Percentiles rank a stretch among this genome's conserved stretches.
Conservation (phyloP, 2,329 filamentous ascomycete species). For the Thelonectria blattea region DNA sequence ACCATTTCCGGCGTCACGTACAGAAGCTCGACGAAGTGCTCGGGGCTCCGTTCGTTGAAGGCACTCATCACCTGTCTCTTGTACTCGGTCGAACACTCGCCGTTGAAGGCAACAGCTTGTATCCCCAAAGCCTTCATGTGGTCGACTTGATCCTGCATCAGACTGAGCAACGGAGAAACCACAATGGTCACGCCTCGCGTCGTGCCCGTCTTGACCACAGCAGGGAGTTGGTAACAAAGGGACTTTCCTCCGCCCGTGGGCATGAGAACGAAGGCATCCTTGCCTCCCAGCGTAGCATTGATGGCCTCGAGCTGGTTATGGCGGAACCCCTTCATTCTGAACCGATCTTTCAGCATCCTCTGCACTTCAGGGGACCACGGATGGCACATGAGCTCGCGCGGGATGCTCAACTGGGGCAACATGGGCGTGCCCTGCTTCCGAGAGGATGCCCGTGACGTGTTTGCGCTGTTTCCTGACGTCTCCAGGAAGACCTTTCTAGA, state of each 20-base stretch:
- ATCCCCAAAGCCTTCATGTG: conserved; percentile 79
- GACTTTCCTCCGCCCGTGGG: conserved; percentile 97
- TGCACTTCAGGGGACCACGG: conserved; percentile 89
- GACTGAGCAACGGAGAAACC: conserved; percentile 89
- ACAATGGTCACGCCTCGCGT: conserved; percentile 90
- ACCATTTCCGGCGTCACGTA: conserved; percentile 99
- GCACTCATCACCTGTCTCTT: conserved; percentile 70
- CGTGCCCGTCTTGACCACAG: conserved; percentile 79
- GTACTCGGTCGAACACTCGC: conserved; percentile 69
- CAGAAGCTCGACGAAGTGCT: conserved; percentile 81
- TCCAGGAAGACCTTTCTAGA: conserved; percentile 51
- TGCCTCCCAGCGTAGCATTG: conserved; percentile 85
- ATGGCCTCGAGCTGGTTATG: conserved; percentile 94
- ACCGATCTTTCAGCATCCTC: conserved; percentile 78
- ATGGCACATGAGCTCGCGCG: conserved; percentile 64
- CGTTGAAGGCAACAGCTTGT: conserved; percentile 81
- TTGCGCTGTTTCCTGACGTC: conserved; percentile 54
- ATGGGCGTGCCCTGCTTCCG: conserved; percentile 42
- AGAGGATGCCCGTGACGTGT: conserved; percentile 41
- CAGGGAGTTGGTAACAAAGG: conserved; percentile 93
- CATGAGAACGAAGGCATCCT: conserved; percentile 96
- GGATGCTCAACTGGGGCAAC: conserved; percentile 46
- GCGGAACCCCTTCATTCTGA: conserved; percentile 85
- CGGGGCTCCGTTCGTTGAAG: conserved; percentile 68
- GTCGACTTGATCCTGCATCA: conserved; percentile 96